Percentiles rank a stretch among this genome's conserved stretches.
Evolutionary conservation across 169 alveolate species (phyloP).

Genomic region (Babesia caballi): DNA sequence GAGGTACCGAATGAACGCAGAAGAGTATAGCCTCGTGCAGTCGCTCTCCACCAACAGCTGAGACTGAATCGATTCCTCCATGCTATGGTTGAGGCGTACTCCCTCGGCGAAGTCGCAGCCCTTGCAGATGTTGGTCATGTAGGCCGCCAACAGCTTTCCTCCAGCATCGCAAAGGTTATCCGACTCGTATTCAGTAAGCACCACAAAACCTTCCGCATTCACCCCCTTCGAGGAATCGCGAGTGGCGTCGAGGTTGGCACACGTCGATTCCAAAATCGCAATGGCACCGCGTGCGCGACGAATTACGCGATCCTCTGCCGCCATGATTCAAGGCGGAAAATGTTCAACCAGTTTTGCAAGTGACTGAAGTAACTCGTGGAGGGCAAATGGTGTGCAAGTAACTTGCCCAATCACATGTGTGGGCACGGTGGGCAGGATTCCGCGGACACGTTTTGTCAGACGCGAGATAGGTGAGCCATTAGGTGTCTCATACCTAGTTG

Average conservation of each 20-base stretch:
- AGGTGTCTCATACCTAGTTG: too few species aligned
- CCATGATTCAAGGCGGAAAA: not conserved
- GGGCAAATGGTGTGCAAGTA: too few species aligned
- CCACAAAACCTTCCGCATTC: not conserved
- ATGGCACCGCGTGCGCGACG: constrained; percentile 8
- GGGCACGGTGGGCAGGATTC: too few species aligned
- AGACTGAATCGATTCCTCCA: constrained; percentile 50
- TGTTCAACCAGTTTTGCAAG: not conserved
- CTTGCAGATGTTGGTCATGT: constrained; percentile 41
- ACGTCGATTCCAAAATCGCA: constrained; percentile 1
- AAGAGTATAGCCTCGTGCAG: constrained; percentile 27
- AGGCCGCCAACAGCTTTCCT: constrained; percentile 15
- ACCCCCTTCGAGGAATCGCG: too few species aligned
- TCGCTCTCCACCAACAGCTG: constrained; percentile 54
- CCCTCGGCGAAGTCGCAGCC: constrained; percentile 36
- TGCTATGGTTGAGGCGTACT: not conserved
- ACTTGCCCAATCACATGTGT: too few species aligned
- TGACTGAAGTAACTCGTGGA: too few species aligned
- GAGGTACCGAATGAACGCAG: constrained; percentile 1
- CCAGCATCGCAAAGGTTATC: not conserved
- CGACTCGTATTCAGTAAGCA: not conserved
- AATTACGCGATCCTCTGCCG: constrained; percentile 13
- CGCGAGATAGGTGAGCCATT: too few species aligned
- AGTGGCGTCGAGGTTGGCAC: not conserved
- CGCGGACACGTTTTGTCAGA: too few species aligned